Evolutionary conservation across 345 rosid species (phyloP), one percentile per base, ranked within the genome.

Genomic region (Linum trigynum): DNA sequence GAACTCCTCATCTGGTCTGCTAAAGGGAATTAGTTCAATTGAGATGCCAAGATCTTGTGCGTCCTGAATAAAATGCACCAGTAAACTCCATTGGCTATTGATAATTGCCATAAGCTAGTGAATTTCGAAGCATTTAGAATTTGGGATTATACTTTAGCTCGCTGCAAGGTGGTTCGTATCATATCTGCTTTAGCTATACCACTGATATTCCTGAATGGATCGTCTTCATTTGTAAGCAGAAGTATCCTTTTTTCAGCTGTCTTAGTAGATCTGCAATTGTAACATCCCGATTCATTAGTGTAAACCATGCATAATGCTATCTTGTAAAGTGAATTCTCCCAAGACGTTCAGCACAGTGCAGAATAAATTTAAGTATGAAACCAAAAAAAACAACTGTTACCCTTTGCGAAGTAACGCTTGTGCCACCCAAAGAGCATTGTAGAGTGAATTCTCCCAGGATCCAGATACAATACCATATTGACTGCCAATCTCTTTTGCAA

Each of bases 341-440:
- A 5, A 14, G 57, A 65, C 37, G 48, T 14, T 3, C 37, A 56
- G 17, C 10, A 37, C 12, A 40, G 41, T 53, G 55, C 55, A 45
- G 36, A 1, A 67, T 12, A 65, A 67, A 58, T 45, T 53, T 42
- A 64, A 50, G 23, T 65, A 3, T 12, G 42, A 51, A 37, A 17
- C 16, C 59, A 50, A 57, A 67, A 62, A 11, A 9, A 8, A 60
- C 53, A 57, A 45, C 23, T 61, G 57, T 2, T 86, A 94, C 99
- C 99, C 99, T 84, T 94, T 94, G 57, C 91, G 95, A 38, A 94
- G 80, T 62, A 94, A 78, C 55, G 92, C 97, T 83, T 94, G 99
- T 7, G 97, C 99, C 65, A 84, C 97, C 99, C 99, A 94, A 15
- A 94, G 86, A 67, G 92, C 92, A 83, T 82, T 86, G 68, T 90